phyloP scores from a whole-genome alignment of 768 basidiomycete genomes.

The Tephrocybe sp. region DNA sequence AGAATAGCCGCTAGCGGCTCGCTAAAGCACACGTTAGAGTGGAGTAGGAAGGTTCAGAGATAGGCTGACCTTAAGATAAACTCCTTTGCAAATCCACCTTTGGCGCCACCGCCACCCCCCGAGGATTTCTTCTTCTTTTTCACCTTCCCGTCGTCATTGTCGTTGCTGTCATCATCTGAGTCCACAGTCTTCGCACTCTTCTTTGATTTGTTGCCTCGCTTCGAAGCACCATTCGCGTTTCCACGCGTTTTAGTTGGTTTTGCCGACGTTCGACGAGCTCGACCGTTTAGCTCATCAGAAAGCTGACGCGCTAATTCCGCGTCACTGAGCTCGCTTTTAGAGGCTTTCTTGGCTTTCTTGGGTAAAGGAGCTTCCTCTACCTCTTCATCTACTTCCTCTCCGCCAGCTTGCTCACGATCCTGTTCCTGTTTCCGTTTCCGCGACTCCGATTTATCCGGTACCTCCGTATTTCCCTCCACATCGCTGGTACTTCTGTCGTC shows the following conservation, averaged over 20 bases:
- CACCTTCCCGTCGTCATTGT: constrained; percentile 33
- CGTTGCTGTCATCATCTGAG: constrained; percentile 51
- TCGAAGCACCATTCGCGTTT: constrained; percentile 35
- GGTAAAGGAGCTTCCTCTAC: constrained; percentile 30
- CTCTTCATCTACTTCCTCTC: constrained; percentile 31
- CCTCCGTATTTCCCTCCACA: constrained; percentile 25
- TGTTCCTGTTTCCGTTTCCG: constrained; percentile 37
- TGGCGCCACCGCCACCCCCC: constrained; percentile 46
- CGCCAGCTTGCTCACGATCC: constrained; percentile 27
- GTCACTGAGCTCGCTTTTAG: constrained; percentile 58
- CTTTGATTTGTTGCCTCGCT: constrained; percentile 40
- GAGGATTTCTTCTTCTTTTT: constrained; percentile 50
- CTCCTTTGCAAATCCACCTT: constrained; percentile 79
- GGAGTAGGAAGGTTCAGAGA: constrained; percentile 1
- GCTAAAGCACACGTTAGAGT: constrained; percentile 33
- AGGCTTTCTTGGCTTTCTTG: constrained; percentile 50
- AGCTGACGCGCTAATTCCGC: constrained; percentile 70
- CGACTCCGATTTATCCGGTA: constrained; percentile 20
- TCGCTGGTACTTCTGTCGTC: constrained; percentile 27
- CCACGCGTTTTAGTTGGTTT: constrained; percentile 33
- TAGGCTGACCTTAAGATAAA: constrained; percentile 60
- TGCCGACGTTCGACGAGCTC: constrained; percentile 45
- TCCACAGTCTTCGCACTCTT: constrained; percentile 56
- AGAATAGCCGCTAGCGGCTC: constrained; percentile 71
- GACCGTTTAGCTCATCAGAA: constrained; percentile 66